A percentile compares a stretch with the other conserved stretches of the same genome.
phyloP scores from a whole-genome alignment of 176 grass and related monocot genomes.

The Aegilops longissima region DNA sequence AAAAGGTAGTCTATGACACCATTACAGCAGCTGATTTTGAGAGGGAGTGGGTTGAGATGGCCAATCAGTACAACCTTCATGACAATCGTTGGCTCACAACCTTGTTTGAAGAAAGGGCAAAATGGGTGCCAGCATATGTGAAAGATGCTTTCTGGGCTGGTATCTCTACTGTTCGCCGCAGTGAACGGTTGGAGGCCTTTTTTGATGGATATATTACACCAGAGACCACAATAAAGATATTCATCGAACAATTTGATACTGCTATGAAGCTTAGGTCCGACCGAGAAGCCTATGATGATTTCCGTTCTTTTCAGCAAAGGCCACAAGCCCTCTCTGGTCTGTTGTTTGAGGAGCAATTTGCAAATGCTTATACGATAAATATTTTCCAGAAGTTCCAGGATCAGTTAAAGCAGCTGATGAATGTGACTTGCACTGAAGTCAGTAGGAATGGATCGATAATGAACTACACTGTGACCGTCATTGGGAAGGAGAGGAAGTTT shows the following conservation, averaged over 20 bases:
- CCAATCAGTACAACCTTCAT: slow-evolving; percentile 65
- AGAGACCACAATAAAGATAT: slow-evolving; percentile 76
- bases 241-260: slow-evolving; percentile 86
- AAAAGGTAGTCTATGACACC: slow-evolving; percentile 79
- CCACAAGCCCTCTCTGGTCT: slow-evolving; percentile 80
- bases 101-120: slow-evolving; percentile 69
- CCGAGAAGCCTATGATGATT: slow-evolving; percentile 87
- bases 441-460: slow-evolving; percentile 62
- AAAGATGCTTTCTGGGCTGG: slow-evolving; percentile 93
- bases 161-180: slow-evolving; percentile 70
- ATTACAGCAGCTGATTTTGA: slow-evolving; percentile 74
- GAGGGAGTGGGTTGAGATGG: slow-evolving; percentile 79
- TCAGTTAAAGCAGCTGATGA: slow-evolving; percentile 83
- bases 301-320: slow-evolving; percentile 85
- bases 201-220: slow-evolving; percentile 82
- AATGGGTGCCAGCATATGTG: slow-evolving; percentile 83
- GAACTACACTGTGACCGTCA: slow-evolving; percentile 72
- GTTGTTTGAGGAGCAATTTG: slow-evolving; percentile 80
- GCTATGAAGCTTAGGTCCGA: slow-evolving; percentile 81
- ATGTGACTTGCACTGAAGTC: slow-evolving; percentile 64
- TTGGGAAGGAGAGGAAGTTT: slow-evolving; percentile 78
- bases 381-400: slow-evolving; percentile 92
- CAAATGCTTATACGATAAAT: slow-evolving; percentile 87
- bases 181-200: slow-evolving; percentile 73
- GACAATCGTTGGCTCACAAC: slow-evolving; percentile 71